Evolutionary conservation across 164 flowering plant species (phyloP).

Genomic region (Santalum album): DNA sequence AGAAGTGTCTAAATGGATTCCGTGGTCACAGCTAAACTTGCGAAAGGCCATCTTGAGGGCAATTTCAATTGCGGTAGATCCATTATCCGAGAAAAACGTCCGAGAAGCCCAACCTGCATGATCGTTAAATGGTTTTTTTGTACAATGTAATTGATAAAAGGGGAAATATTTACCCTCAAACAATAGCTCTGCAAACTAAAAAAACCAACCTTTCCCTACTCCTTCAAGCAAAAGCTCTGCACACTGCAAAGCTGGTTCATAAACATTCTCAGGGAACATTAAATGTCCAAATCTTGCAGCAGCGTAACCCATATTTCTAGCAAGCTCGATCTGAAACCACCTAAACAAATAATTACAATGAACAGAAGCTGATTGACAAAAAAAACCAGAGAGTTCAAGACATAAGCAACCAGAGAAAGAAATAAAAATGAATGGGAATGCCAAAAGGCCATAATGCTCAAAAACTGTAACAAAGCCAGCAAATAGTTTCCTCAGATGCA

Average conservation of each 20-base stretch:
- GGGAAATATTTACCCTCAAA: too few relatives aligned
- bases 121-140: neutral
- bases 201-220: slow-evolving; percentile 81
- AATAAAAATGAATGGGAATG: too few relatives aligned
- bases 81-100: slow-evolving; percentile 84
- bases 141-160: too few relatives aligned
- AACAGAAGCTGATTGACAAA: slow-evolving; percentile 7
- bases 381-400: too few relatives aligned
- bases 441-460: too few relatives aligned
- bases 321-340: slow-evolving; percentile 95
- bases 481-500: too few relatives aligned
- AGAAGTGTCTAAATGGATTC: slow-evolving; percentile 20
- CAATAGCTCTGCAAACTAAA: too few relatives aligned
- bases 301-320: slow-evolving; percentile 94
- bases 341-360: slow-evolving; percentile 42
- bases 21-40: slow-evolving; percentile 68
- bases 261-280: slow-evolving; percentile 97
- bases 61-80: slow-evolving; percentile 94
- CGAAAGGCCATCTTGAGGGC: slow-evolving; percentile 99
- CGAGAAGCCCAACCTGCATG: slow-evolving; percentile 91
- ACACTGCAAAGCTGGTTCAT: slow-evolving; percentile 87
- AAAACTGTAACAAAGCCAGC: too few relatives aligned
- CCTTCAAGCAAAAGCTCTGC: slow-evolving; percentile 90
- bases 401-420: too few relatives aligned
- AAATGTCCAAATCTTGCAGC: slow-evolving; percentile 97